Evolutionary conservation across 2,329 filamentous ascomycete genomes (phyloP).

Genomic region (Celoporthe dispersa): DNA sequence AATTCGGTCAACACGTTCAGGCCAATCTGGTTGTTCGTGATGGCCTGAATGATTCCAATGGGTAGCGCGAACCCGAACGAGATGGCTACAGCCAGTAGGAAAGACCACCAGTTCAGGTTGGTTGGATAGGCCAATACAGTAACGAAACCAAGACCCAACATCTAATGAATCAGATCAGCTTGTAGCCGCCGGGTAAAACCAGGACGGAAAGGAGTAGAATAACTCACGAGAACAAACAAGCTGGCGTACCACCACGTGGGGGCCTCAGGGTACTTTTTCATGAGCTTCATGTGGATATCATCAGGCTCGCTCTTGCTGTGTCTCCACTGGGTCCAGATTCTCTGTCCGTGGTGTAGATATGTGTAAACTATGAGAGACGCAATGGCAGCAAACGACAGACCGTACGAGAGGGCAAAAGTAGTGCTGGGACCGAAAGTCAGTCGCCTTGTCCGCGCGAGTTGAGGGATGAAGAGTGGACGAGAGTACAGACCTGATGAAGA

Average conservation of each 20-base stretch:
- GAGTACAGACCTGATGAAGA: constrained; percentile 60
- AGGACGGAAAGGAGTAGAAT: neutral
- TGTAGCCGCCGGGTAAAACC: neutral
- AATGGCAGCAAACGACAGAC: constrained; percentile 73
- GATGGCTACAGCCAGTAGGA: constrained; percentile 68
- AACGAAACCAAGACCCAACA: constrained; percentile 57
- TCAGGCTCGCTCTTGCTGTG: constrained; percentile 63
- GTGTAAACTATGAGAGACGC: constrained; percentile 71
- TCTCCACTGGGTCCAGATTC: constrained; percentile 67
- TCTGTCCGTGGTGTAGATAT: constrained; percentile 67
- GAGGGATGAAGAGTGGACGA: neutral
- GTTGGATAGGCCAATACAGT: constrained; percentile 66
- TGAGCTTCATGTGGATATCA: constrained; percentile 67
- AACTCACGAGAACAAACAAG: constrained; percentile 58
- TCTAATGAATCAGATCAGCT: constrained; percentile 41
- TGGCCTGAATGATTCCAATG: constrained; percentile 71
- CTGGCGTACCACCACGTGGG: constrained; percentile 67
- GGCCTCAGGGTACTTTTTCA: constrained; percentile 66
- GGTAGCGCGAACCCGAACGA: constrained; percentile 68
- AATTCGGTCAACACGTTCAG: constrained; percentile 78
- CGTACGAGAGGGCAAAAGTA: constrained; percentile 72
- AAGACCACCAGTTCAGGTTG: constrained; percentile 74
- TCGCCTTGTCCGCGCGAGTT: neutral
- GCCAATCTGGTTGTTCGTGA: constrained; percentile 72
- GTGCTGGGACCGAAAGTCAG: constrained; percentile 52